Conservation (phyloP, 1,284 basidiomycete species). For the Ganoderma lingzhi region DNA sequence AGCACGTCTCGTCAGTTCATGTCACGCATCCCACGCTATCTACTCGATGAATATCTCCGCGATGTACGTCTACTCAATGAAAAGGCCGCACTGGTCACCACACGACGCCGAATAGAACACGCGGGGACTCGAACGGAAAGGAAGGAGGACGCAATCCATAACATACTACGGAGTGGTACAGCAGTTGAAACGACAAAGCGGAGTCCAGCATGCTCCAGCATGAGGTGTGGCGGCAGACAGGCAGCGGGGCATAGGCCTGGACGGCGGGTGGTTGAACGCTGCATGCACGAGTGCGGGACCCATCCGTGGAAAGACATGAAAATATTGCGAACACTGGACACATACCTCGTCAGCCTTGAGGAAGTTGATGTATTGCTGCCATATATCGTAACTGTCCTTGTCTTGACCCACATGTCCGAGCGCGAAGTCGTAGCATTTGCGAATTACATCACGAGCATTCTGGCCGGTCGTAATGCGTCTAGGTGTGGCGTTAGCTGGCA, state of each 20-base stretch:
- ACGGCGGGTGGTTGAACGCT: neutral
- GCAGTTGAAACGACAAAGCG: constrained; percentile 19
- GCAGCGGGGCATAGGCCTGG: neutral
- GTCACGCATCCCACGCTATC: constrained; percentile 11
- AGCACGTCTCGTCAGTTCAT: neutral
- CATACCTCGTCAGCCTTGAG: constrained; percentile 81
- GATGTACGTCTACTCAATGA: neutral
- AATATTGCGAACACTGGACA: constrained; percentile 12
- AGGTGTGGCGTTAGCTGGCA: constrained; percentile 7
- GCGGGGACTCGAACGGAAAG: neutral
- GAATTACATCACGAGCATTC: constrained; percentile 75
- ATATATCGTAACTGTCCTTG: constrained; percentile 78
- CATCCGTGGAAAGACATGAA: neutral
- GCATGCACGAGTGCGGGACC: neutral
- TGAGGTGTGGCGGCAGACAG: neutral
- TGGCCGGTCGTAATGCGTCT: constrained; percentile 57
- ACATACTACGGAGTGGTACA: constrained; percentile 21
- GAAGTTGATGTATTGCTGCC: constrained; percentile 86
- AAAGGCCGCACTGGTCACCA: constrained; percentile 5
- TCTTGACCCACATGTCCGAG: constrained; percentile 91
- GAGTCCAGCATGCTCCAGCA: neutral
- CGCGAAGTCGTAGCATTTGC: constrained; percentile 94
- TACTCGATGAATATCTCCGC: neutral
- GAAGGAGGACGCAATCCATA: constrained; percentile 10
- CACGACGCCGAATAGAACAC: constrained; percentile 8